Evolutionary conservation across 805 yeast genomes (phyloP).

Genomic region (Cyberlindnera nakhonratchasimensis): DNA sequence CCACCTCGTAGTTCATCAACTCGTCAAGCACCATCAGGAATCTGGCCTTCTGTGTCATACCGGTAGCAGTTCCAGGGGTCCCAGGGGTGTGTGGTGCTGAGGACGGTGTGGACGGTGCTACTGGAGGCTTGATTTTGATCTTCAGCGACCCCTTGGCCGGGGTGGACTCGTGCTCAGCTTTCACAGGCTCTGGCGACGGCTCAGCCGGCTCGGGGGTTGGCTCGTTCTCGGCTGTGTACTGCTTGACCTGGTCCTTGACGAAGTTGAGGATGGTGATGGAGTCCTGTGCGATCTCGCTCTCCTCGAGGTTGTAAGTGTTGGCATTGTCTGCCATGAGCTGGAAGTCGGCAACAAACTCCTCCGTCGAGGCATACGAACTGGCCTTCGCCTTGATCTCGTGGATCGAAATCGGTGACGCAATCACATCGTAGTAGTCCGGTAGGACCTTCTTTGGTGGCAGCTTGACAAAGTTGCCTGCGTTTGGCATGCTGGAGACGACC

Average conservation of each 20-base stretch:
- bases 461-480: slow-evolving; percentile 50
- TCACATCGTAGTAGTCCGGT: slow-evolving; percentile 77
- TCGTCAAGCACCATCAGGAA: slow-evolving; percentile 18
- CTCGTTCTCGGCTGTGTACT: neutral
- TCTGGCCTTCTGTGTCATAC: slow-evolving; percentile 18
- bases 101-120: slow-evolving; percentile 3
- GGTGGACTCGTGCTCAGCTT: slow-evolving; percentile 15
- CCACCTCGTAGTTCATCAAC: slow-evolving; percentile 24
- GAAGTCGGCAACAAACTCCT: slow-evolving; percentile 56
- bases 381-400: slow-evolving; percentile 57
- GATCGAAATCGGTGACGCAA: slow-evolving; percentile 64
- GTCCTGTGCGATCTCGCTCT: slow-evolving; percentile 62
- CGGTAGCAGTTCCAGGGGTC: slow-evolving; percentile 4
- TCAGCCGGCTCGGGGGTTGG: neutral
- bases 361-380: slow-evolving; percentile 32
- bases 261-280: slow-evolving; percentile 54
- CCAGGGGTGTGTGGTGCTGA: slow-evolving; percentile 3
- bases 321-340: slow-evolving; percentile 71
- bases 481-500: slow-evolving; percentile 33
- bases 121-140: slow-evolving; percentile 17
- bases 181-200: no score
- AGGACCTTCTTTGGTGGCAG: slow-evolving; percentile 72
- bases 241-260: slow-evolving; percentile 51
- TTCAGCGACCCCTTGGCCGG: slow-evolving; percentile 17
- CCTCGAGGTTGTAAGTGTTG: slow-evolving; percentile 62